Evolutionary conservation across 805 yeast genomes (phyloP).

Genomic region (Wickerhamomyces rabaulensis): DNA sequence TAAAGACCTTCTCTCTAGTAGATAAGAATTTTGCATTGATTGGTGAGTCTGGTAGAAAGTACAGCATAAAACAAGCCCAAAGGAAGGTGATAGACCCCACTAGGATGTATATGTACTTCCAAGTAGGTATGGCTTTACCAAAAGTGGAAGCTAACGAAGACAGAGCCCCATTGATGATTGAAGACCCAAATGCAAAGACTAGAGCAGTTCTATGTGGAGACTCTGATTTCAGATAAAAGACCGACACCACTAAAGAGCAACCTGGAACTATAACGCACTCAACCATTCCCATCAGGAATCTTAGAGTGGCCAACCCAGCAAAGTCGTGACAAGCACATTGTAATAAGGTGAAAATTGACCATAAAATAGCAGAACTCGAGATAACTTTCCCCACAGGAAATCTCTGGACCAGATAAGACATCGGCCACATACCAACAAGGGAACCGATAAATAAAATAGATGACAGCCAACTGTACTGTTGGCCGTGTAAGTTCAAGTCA

Average conservation of each 20-base stretch:
- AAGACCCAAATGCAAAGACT: conserved; percentile 36
- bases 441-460: conserved; percentile 38
- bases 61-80: conserved; percentile 26
- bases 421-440: conserved; percentile 35
- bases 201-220: conserved; percentile 40
- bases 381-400: conserved; percentile 21
- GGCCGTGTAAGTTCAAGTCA: conserved; percentile 36
- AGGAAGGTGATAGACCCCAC: conserved; percentile 44
- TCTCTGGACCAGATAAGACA: conserved; percentile 23
- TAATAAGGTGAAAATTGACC: conserved; percentile 18
- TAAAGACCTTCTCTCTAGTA: conserved; percentile 38
- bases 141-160: conserved; percentile 39
- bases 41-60: conserved; percentile 44
- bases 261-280: conserved; percentile 38
- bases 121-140: conserved; percentile 29
- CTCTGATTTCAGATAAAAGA: conserved; percentile 34
- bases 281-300: conserved; percentile 42
- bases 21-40: conserved; percentile 35
- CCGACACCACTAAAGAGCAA: conserved; percentile 34
- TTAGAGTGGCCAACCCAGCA: conserved; percentile 34
- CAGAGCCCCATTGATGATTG: conserved; percentile 26
- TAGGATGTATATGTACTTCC: conserved; percentile 47
- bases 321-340: conserved; percentile 31
- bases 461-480: conserved; percentile 35
- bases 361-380: conserved; percentile 16